Evolutionary conservation across 306 rosid species (phyloP).

Genomic region (Medicago arabica): DNA sequence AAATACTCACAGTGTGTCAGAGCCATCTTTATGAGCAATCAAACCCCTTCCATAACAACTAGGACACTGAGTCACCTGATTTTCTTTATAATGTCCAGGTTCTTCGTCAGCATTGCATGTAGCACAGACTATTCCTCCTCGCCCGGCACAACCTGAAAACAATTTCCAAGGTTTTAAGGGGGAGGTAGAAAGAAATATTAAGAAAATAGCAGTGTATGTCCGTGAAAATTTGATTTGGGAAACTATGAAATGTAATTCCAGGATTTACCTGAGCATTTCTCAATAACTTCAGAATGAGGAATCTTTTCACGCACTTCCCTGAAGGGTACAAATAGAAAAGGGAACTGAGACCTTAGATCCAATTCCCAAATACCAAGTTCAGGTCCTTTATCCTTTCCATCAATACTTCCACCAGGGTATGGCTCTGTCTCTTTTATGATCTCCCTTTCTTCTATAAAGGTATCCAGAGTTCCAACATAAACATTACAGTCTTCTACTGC

Average conservation of each 20-base stretch:
- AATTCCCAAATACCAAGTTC: slow-evolving; percentile 90
- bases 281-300: slow-evolving; percentile 83
- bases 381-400: slow-evolving; percentile 79
- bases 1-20: slow-evolving; percentile 79
- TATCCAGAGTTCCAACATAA: slow-evolving; percentile 89
- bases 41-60: slow-evolving; percentile 93
- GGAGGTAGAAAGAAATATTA: slow-evolving; percentile 10
- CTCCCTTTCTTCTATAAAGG: slow-evolving; percentile 94
- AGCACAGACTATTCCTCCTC: slow-evolving; percentile 66
- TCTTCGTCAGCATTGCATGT: slow-evolving; percentile 77
- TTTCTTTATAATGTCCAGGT: slow-evolving; percentile 81
- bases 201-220: not conserved
- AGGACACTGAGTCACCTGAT: slow-evolving; percentile 74
- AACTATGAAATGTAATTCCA: slow-evolving; percentile 29
- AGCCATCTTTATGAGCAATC: slow-evolving; percentile 96
- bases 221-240: slow-evolving; percentile 8
- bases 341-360: slow-evolving; percentile 89
- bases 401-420: slow-evolving; percentile 61
- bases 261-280: slow-evolving; percentile 78
- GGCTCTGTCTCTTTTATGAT: slow-evolving; percentile 69
- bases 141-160: slow-evolving; percentile 78
- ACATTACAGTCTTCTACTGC: slow-evolving; percentile 94
- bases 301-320: slow-evolving; percentile 72
- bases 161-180: slow-evolving; percentile 31
- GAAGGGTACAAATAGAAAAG: slow-evolving; percentile 67